These are phyloP conservation scores for Kwoniella heveanensis DNA, from an alignment of 768 basidiomycete species.

Conservation along the genomic window DNA sequence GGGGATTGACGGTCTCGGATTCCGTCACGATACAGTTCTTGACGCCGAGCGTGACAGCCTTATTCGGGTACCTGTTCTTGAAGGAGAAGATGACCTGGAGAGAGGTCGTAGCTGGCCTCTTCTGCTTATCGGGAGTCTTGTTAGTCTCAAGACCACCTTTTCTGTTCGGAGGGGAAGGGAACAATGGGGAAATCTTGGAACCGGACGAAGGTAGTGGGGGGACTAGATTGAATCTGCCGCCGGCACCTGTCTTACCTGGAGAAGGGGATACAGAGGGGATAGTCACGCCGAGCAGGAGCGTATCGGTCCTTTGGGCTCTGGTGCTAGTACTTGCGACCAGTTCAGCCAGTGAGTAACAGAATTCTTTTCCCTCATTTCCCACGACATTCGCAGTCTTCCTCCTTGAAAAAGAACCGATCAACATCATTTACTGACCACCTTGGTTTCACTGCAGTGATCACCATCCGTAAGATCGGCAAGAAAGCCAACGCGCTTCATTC, in stretches of 20 bases:
- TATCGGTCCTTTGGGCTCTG: conserved; percentile 69
- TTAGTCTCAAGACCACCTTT: conserved; percentile 77
- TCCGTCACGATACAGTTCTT: conserved; percentile 77
- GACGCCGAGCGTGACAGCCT: conserved; percentile 66
- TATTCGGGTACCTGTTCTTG: conserved; percentile 66
- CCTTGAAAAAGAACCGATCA: no score
- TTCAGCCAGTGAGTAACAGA: conserved; percentile 65
- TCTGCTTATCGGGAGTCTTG: conserved; percentile 73
- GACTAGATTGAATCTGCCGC: conserved; percentile 21
- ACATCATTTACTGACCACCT: no score
- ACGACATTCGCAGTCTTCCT: no score
- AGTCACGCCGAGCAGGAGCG: conserved; percentile 58
- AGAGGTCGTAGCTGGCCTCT: conserved; percentile 67
- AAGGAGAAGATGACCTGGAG: conserved; percentile 64
- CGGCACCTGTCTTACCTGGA: conserved; percentile 7
- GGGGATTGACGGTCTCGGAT: conserved; percentile 65
- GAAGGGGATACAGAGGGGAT: conserved; percentile 29
- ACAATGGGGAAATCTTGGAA: conserved; percentile 10
- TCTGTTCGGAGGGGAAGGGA: conserved; percentile 63
- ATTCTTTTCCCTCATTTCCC: no score
- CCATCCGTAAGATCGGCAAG: conserved; percentile 71
- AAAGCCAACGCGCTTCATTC: conserved; percentile 75
- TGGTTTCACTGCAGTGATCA: conserved; percentile 57
- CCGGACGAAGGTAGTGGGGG: conserved; percentile 13
- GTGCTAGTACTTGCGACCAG: conserved; percentile 69